Percentiles rank a stretch among this genome's conserved stretches.
Conservation (phyloP, 2,329 filamentous ascomycete species). For the Botryotinia narcissicola region DNA sequence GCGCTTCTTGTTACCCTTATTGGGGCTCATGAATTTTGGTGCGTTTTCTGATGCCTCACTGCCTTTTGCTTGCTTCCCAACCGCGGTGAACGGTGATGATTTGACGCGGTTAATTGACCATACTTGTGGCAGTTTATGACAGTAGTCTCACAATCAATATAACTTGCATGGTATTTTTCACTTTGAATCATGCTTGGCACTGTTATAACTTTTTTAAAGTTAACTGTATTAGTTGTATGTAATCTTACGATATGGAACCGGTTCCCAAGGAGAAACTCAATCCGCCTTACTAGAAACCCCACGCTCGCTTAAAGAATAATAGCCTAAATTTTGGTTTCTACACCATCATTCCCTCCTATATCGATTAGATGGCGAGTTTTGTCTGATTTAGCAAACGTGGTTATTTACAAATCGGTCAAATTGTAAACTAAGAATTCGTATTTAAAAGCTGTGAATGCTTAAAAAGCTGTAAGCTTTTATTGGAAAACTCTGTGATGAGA, state of each 20-base stretch:
- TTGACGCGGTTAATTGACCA: neutral
- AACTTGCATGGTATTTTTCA: neutral
- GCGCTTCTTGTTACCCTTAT: neutral
- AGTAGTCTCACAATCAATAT: no score
- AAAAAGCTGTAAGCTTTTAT: neutral
- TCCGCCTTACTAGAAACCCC: neutral
- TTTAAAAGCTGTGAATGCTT: neutral
- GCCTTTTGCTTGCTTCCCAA: neutral
- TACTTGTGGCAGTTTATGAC: neutral
- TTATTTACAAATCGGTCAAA: fast-evolving
- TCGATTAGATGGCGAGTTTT: fast-evolving
- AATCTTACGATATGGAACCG: neutral
- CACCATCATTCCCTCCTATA: neutral
- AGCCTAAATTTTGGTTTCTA: neutral
- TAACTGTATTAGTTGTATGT: neutral
- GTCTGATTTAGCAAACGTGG: neutral
- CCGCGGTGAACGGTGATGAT: neutral
- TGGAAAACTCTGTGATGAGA: neutral
- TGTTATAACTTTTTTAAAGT: fast-evolving
- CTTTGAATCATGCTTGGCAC: no score
- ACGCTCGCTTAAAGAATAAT: neutral
- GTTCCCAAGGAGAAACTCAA: neutral
- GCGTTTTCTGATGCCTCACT: no score
- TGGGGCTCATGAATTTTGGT: fast-evolving
- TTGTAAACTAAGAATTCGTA: fast-evolving